A percentile compares a stretch with the other conserved stretches of the same genome.
Conservation (phyloP, 2,329 filamentous ascomycete species). For the Bimuria novae-zelandiae region DNA sequence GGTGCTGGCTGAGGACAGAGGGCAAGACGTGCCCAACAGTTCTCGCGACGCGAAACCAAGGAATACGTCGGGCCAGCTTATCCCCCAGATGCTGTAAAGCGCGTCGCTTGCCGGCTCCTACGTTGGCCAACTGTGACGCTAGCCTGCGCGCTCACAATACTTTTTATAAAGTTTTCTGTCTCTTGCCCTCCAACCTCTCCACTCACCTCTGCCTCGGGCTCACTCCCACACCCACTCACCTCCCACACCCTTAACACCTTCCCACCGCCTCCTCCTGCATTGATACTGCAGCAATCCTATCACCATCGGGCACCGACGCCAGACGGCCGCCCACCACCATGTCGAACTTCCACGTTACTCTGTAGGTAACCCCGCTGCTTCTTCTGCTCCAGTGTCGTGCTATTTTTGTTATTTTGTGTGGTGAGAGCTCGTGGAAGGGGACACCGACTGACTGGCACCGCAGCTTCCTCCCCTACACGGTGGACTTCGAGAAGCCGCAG, state of each 20-base stretch:
- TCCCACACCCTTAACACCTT: not conserved
- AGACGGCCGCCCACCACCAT: constrained; percentile 45
- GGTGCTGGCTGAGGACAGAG: not conserved
- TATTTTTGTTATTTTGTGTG: not conserved
- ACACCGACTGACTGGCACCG: constrained; percentile 14
- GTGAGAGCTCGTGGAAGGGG: not conserved
- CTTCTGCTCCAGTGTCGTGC: not conserved
- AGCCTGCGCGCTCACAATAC: not conserved
- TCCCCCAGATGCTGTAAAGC: constrained; percentile 2
- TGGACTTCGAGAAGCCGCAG: constrained; percentile 71
- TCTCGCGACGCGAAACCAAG: constrained; percentile 12
- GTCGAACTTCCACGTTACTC: constrained; percentile 64
- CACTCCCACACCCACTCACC: not conserved
- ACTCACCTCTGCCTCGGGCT: not conserved
- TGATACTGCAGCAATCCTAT: constrained; percentile 9
- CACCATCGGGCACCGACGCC: constrained; percentile 11
- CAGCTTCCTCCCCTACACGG: constrained; percentile 90
- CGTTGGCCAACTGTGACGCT: constrained; percentile 6
- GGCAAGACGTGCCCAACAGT: constrained; percentile 4
- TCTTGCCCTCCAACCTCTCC: not conserved
- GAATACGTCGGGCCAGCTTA: constrained; percentile 5
- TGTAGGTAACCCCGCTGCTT: constrained; percentile 53
- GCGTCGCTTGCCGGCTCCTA: constrained; percentile 1
- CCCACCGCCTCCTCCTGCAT: constrained; percentile 10
- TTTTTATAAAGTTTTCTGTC: constrained; percentile 3